A percentile compares a stretch with the other conserved stretches of the same genome.
phyloP scores from a whole-genome alignment of 139 green algal genomes.

The Spirogloea muscicola region DNA sequence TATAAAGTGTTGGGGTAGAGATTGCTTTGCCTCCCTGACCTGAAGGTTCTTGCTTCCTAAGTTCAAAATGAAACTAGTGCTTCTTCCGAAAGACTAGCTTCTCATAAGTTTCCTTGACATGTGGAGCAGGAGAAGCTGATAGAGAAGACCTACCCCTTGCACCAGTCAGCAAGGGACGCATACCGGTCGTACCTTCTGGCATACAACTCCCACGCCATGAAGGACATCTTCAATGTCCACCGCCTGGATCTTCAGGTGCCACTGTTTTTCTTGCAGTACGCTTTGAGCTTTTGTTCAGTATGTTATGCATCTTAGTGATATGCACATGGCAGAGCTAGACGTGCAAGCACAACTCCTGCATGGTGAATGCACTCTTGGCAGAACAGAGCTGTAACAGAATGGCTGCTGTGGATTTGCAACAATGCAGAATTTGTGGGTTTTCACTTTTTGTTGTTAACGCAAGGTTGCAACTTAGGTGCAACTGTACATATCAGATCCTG shows the following conservation, averaged over 20 bases:
- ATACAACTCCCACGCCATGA: conserved; percentile 94
- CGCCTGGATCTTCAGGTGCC: conserved; percentile 71
- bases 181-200: conserved; percentile 85
- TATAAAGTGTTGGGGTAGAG: too few species aligned
- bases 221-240: conserved; percentile 98
- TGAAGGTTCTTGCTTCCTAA: too few species aligned
- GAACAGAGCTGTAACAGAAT: too few species aligned
- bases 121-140: conserved; percentile 84
- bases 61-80: too few species aligned
- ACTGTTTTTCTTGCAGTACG: background rate
- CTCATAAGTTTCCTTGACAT: too few species aligned
- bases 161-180: conserved; percentile 64
- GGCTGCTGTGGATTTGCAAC: too few species aligned
- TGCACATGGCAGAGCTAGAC: background rate
- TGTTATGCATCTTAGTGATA: conserved; percentile 5
- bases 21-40: too few species aligned
- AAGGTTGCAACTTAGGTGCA: background rate
- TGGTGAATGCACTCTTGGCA: too few species aligned
- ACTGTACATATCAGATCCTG: background rate
- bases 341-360: background rate
- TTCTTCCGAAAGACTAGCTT: too few species aligned
- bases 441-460: background rate
- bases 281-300: background rate
- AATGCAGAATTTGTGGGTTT: too few species aligned
- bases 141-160: conserved; percentile 99